phyloP scores from a whole-genome alignment of 1,284 basidiomycete species.

The Naganishia cerealis region DNA sequence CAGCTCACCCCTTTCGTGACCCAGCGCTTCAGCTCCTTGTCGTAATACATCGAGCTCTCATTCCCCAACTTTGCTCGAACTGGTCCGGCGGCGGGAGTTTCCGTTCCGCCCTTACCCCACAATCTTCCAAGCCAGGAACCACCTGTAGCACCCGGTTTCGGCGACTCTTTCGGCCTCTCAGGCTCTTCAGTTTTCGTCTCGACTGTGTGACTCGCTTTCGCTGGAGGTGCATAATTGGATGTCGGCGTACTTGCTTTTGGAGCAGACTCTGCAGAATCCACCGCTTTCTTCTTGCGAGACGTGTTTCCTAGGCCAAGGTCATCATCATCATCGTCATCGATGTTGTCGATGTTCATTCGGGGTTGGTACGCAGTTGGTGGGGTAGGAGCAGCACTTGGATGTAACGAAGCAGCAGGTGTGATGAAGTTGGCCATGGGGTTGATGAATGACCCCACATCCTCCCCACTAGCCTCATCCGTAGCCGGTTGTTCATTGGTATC shows the following conservation, averaged over 20 bases:
- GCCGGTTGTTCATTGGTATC: conserved; percentile 4
- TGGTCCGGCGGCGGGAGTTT: conserved; percentile 58
- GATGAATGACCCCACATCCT: conserved; percentile 67
- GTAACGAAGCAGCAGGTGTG: conserved; percentile 29
- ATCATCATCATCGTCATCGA: conserved; percentile 59
- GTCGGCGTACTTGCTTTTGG: conserved; percentile 37
- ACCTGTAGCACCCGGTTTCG: conserved; percentile 10
- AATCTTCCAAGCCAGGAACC: conserved; percentile 76
- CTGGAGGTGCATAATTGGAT: conserved; percentile 40
- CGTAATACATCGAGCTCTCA: conserved; percentile 87
- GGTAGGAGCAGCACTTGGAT: conserved; percentile 56
- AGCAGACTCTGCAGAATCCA: conserved; percentile 33
- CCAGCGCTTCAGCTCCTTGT: conserved; percentile 92
- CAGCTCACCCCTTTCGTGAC: conserved; percentile 81
- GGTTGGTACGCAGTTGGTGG: conserved; percentile 42
- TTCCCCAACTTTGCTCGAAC: conserved; percentile 91
- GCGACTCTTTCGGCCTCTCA: conserved; percentile 49
- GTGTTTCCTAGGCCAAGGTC: conserved; percentile 89
- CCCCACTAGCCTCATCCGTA: conserved; percentile 47
- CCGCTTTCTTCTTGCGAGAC: conserved; percentile 56
- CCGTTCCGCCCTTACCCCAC: conserved; percentile 64
- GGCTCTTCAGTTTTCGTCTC: conserved; percentile 47
- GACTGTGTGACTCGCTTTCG: conserved; percentile 41
- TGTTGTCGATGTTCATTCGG: conserved; percentile 11
- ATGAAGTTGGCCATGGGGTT: conserved; percentile 73